Percentiles rank a stretch among this genome's conserved stretches.
Conservation (phyloP, 1,284 basidiomycete genomes). For the Sporisorium scitamineum region DNA sequence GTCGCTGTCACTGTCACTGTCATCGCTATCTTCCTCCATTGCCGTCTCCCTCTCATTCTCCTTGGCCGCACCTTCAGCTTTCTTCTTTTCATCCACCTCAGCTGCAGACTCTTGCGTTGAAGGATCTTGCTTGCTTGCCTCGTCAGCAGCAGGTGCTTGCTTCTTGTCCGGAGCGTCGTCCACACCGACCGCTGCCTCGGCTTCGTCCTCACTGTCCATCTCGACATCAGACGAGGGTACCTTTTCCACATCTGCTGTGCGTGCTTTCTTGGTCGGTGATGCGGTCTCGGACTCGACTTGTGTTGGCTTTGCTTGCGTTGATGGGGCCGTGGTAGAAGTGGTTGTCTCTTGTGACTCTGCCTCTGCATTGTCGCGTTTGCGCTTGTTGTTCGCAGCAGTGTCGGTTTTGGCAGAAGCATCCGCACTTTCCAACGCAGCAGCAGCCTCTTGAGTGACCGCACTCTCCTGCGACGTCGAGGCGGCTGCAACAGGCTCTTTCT, state of each 20-base stretch:
- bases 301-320: neutral
- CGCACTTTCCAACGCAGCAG: neutral
- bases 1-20: conserved; percentile 1
- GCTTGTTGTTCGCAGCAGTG: conserved; percentile 21
- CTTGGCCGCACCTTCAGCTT: conserved; percentile 7
- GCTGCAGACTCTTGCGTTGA: conserved; percentile 5
- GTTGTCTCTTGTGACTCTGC: neutral
- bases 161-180: conserved; percentile 2
- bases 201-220: conserved; percentile 47
- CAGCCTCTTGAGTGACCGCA: neutral
- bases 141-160: conserved; percentile 1
- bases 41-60: conserved; percentile 7
- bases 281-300: neutral
- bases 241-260: conserved; percentile 8
- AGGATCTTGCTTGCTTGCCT: conserved; percentile 4
- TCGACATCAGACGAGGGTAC: conserved; percentile 26
- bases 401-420: neutral
- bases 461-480: neutral
- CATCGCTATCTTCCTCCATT: conserved; percentile 19
- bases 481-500: conserved; percentile 17
- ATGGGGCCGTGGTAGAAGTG: neutral
- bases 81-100: conserved; percentile 3
- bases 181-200: conserved; percentile 32
- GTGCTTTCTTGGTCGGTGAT: conserved; percentile 32
- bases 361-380: conserved; percentile 28